phyloP scores from a whole-genome alignment of 192 early-diverging fungal species.

The Podila epicladia region DNA sequence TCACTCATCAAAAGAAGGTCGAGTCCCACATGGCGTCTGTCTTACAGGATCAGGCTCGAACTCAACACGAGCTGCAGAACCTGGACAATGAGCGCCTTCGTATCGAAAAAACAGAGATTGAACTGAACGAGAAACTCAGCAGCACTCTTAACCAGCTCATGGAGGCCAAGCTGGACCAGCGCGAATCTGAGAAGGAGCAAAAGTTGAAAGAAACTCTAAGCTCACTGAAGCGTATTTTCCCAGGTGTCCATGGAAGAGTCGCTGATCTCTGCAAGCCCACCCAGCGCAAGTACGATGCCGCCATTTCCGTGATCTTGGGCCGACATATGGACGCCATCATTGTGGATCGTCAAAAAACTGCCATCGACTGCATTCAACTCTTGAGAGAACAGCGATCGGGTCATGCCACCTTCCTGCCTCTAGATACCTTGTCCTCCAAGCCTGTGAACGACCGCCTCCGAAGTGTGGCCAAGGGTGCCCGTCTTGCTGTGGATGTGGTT shows the following conservation, averaged over 20 bases:
- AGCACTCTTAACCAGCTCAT: conserved; percentile 79
- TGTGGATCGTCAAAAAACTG: conserved; percentile 91
- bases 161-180: conserved; percentile 84
- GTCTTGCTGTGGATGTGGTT: conserved; percentile 94
- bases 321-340: conserved; percentile 95
- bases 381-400: conserved; percentile 93
- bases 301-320: conserved; percentile 89
- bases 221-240: conserved; percentile 85
- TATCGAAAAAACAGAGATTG: conserved; percentile 73
- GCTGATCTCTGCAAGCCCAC: conserved; percentile 92
- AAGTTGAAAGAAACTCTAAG: conserved; percentile 81
- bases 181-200: conserved; percentile 84
- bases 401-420: conserved; percentile 93
- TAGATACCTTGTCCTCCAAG: conserved; percentile 82
- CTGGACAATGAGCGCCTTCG: conserved; percentile 71
- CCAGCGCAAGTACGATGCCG: conserved; percentile 90
- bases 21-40: conserved; percentile 28
- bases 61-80: conserved; percentile 65
- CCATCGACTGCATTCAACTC: conserved; percentile 94
- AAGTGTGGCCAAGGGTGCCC: conserved; percentile 80
- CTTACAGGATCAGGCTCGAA: conserved; percentile 35
- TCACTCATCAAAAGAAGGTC: conserved; percentile 53
- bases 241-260: conserved; percentile 91
- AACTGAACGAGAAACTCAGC: conserved; percentile 88
- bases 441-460: conserved; percentile 86